Evolutionary conservation across 2,329 filamentous ascomycete species (phyloP), one percentile per base, ranked within the genome.

Genomic region (Sporothrix protearum): DNA sequence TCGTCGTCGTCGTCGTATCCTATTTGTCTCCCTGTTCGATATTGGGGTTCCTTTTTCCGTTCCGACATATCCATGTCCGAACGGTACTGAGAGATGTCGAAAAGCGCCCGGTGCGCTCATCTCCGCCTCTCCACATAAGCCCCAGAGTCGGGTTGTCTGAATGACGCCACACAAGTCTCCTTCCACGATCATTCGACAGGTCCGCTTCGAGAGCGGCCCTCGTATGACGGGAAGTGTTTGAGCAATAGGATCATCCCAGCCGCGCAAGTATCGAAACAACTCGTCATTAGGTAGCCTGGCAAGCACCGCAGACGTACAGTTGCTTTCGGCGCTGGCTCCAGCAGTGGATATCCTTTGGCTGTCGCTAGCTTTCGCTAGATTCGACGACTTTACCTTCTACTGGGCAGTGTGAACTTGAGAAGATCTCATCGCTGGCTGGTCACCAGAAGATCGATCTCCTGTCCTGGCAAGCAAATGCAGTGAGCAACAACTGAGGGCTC

Each of bases 141-240:
- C 67, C 71, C 68, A 66, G 25, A 51, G 67, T 63, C 53, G 75
- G 73, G 72, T 71, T 68, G 70, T 72, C 71, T 74, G 72, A 72
- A 72, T n/a, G 70, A 74, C 73, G 76, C 75, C 75, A 74, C 9
- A 76, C 22, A 28, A 69, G 78, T 79, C 80, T 84, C 82, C 82
- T 83, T 81, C 79, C 79, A n/a, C n/a, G n/a, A n/a, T n/a, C n/a
- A 78, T 12, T 25, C 49, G 77, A 77, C 79, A 77, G 79, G 79
- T 80, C 75, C 76, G 76, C 76, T 4, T 69, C 61, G 3, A 64
- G 67, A 66, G 45, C 66, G 19, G 10, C 8, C n/a, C 28, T 61
- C 57, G 19, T 30, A 14, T 33, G 22, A 57, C 2, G 45, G 59
- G 84, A 86, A 88, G 51, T 88, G n/a, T 91, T 91, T 78, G 88